Evolutionary conservation across 495 filamentous ascomycete genomes (phyloP), one percentile per base, ranked within the genome.

Genomic region (Penicillium malachiteum): DNA sequence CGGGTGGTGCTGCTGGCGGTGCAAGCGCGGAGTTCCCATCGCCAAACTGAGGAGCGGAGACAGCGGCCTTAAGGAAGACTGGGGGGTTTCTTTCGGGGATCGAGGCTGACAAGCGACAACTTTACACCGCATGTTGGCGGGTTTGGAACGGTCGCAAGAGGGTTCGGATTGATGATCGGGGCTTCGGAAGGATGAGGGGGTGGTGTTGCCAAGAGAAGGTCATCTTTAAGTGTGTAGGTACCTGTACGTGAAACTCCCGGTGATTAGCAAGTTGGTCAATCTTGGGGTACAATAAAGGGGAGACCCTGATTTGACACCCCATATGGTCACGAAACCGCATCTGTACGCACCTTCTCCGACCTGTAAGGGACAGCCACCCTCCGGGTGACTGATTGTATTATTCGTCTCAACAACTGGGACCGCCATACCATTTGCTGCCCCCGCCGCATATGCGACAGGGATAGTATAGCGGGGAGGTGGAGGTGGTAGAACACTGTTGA

Each of bases 161-260:
- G 93, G 64, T 97, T 98, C 10, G 88, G 85, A 68, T 91, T 96
- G 57, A 85, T 71, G 18, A 90, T 73, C 6, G 90, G 92, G 34
- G 89, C 86, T 77, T 97, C 95, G 50, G 91, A 92, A 26, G 93
- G 93, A 70, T 97, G 93, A 5, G 95, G 91, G 52, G 91, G 94
- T 50, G 94, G 93, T 52, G 92, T 97, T 42, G 94, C 93, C 32
- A 98, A 87, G 53, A 90, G 88, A 33, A 98, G 78, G 66, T 95
- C 88, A 69, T 97, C 93, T 69, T 87, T 85, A 16, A 97, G 82
- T 39, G 85, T 79, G 64, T 98, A 98, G 45, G 89, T 91, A 60
- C 93, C 91, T 95, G 21, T 26, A 33, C n/a, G 9, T 16, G 18
- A 16, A 43, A 17, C 7, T 18, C 8, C n/a, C 32, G 7, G 17